Base-by-base conservation (phyloP, 495 filamentous ascomycete species). In the Melanomma pulvis-pyrius region DNA sequence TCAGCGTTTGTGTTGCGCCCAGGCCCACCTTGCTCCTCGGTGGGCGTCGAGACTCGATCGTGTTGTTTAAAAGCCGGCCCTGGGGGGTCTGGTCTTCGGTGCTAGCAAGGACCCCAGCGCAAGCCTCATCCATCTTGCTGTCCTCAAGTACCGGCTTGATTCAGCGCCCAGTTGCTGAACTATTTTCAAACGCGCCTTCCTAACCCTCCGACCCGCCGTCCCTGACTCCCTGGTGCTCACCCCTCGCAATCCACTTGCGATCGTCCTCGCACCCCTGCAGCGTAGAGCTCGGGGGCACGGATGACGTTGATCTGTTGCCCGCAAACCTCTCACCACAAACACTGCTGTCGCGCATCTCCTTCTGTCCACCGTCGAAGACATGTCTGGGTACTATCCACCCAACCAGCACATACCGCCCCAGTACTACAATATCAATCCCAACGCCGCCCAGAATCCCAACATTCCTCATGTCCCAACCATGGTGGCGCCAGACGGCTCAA, bases 321-420 rank as follows among this genome's bases (percentile, higher is more conserved):
- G 11, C 55, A 12, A 32, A 6, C 19, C 50, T 52, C 34, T 48
- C 32, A 41, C 59, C 44, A 68, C 22, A 39, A 52, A 17, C 59
- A 25, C 1, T 32, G 57, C 41, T 21, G 17, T 44, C 5, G 54
- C 65, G 51, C 61, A 50, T 32, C 46, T 30, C 52, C 22, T 30
- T 59, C 34, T 47, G 26, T 30, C 2, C 21, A 25, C 48, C 22
- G 4, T 28, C 53, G 21, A 59, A 63, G 49, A 47, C 25, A 71
- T 71, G 69, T 64, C 65, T 65, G 69, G 69, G 28, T 71, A 71
- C 57, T 71, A 71, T 39, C 69, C 48, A 13, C 65, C 60, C 19
- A 71, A 71, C 44, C 61, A 62, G 22, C 52, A 71, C 21, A n/a
- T 68, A 11, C 66, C 63, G 36, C 63, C 62, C 25, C 66, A 69